phyloP scores from a whole-genome alignment of 345 rosid species.

The Pistacia vera region DNA sequence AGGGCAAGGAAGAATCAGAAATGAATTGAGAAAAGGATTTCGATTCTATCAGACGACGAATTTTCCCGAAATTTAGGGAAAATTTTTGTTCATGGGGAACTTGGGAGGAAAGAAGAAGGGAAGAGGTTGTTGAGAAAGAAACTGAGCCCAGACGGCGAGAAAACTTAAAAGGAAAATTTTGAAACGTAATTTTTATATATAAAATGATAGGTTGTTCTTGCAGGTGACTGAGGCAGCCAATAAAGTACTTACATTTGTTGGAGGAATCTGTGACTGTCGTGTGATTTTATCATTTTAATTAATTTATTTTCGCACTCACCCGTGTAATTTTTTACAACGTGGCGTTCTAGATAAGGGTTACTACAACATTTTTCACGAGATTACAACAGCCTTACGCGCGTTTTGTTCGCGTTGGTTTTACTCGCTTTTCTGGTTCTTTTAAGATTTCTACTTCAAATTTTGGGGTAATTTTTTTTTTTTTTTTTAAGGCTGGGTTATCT shows the following conservation, averaged over 20 bases:
- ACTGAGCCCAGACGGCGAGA: neutral
- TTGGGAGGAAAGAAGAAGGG: neutral
- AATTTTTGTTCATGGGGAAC: neutral
- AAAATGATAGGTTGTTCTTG: neutral
- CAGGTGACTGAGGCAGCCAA: neutral
- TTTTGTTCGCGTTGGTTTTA: neutral
- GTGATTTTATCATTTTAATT: neutral
- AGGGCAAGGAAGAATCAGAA: neutral
- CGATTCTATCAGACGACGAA: neutral
- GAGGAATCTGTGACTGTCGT: neutral
- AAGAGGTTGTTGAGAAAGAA: neutral
- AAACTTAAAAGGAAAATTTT: neutral
- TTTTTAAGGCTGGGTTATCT: no score
- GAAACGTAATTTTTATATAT: neutral
- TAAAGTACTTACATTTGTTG: neutral
- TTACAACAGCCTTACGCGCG: neutral
- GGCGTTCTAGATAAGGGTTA: neutral
- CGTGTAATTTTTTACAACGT: neutral
- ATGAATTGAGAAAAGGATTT: neutral
- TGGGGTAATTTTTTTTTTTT: no score
- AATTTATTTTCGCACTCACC: neutral
- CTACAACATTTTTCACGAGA: neutral
- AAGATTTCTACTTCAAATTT: no score
- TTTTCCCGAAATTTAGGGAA: neutral
- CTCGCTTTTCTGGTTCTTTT: neutral